phyloP scores from a whole-genome alignment of 768 basidiomycete genomes.

The Thelephora aurantiotincta region DNA sequence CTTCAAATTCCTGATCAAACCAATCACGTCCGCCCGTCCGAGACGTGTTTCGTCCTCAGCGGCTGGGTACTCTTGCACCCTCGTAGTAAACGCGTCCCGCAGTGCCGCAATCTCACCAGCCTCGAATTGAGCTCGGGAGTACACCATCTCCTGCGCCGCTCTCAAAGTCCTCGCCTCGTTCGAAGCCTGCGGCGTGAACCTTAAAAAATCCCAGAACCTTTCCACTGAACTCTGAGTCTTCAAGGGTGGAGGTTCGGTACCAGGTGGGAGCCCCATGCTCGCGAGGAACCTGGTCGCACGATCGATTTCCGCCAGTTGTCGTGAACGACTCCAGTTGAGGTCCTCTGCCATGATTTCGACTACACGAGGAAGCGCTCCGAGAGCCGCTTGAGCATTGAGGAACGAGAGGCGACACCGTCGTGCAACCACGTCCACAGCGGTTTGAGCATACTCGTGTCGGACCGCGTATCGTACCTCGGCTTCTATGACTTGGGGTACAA shows the following conservation, averaged over 20 bases:
- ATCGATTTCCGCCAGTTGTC: conserved; percentile 45
- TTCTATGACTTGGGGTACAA: conserved; percentile 52
- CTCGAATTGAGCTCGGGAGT: conserved; percentile 40
- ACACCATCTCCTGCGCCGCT: conserved; percentile 19
- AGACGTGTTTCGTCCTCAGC: conserved; percentile 20
- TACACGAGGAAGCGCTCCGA: conserved; percentile 73
- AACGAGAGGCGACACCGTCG: conserved; percentile 89
- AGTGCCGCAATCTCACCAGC: conserved; percentile 33
- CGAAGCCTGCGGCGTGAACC: conserved; percentile 4
- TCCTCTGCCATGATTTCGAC: conserved; percentile 87
- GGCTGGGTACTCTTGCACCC: conserved; percentile 4
- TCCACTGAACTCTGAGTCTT: conserved; percentile 12
- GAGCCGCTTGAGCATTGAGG: conserved; percentile 78
- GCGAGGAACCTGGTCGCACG: conserved; percentile 51
- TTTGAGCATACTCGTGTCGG: conserved; percentile 82
- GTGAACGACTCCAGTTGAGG: conserved; percentile 55
- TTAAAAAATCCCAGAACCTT: conserved; percentile 11
- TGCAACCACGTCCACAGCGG: conserved; percentile 86
- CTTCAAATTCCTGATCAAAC: conserved; percentile 15
- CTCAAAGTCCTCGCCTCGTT: neutral
- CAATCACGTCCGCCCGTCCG: conserved; percentile 20
- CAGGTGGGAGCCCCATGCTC: conserved; percentile 74
- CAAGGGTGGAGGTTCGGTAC: conserved; percentile 17
- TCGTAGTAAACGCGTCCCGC: conserved; percentile 23
- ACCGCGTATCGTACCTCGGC: conserved; percentile 87